Evolutionary conservation across 2,329 filamentous ascomycete species (phyloP).

Genomic region (Cercospora brassicicola): DNA sequence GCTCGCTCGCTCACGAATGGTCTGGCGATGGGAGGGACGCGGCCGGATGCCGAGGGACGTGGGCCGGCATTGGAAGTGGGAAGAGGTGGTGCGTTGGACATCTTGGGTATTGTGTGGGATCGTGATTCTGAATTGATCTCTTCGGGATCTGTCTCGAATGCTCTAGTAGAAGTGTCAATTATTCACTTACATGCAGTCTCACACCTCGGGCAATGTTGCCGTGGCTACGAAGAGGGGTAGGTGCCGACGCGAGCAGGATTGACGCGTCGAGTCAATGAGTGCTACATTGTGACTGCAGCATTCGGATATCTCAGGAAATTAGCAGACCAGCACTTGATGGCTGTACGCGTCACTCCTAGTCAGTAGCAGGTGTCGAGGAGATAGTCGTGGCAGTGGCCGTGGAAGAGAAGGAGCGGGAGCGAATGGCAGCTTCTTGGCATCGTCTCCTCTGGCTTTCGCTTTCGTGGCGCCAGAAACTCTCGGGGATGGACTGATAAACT

Average conservation of each 20-base stretch:
- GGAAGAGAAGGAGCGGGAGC: not conserved
- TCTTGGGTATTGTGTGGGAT: not conserved
- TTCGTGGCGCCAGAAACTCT: not conserved
- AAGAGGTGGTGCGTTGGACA: slow-evolving; percentile 25
- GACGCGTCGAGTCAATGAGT: slow-evolving; percentile 11
- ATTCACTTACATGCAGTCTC: not conserved
- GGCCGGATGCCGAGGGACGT: slow-evolving; percentile 51
- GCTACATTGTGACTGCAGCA: slow-evolving; percentile 1
- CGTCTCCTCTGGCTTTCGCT: not conserved
- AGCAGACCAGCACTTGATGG: not conserved
- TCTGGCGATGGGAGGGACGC: slow-evolving; percentile 58
- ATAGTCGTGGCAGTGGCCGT: not conserved
- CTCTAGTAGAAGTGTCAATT: not conserved
- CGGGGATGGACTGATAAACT: not conserved
- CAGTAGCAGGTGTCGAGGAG: not conserved
- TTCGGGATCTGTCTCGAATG: not conserved
- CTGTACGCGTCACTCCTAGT: not conserved
- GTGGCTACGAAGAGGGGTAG: slow-evolving; percentile 5
- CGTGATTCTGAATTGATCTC: not conserved
- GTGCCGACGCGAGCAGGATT: not conserved
- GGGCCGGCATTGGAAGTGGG: slow-evolving; percentile 19
- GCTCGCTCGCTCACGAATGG: slow-evolving; percentile 80
- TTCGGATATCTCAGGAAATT: not conserved
- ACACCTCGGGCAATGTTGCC: slow-evolving; percentile 10
- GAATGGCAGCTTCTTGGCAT: not conserved